Evolutionary conservation across 169 alveolate genomes (phyloP).

Genomic region (Eimeria maxima): DNA sequence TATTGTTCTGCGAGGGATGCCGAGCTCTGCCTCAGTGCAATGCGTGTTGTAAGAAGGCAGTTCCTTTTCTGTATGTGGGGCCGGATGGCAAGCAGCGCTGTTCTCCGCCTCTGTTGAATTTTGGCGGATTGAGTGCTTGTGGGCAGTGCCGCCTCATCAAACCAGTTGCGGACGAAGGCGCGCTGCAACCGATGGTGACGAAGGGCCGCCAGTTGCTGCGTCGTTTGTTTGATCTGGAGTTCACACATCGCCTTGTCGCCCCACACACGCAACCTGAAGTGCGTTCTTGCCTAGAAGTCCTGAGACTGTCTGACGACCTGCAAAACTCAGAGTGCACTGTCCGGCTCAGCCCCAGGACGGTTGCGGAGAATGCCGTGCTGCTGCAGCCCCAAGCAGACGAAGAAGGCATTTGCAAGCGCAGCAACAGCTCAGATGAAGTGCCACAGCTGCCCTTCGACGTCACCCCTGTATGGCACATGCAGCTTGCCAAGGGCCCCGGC

Average conservation of each 20-base stretch:
- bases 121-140: slow-evolving; percentile 19
- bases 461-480: slow-evolving; percentile 32
- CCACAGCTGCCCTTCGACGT: not conserved
- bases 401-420: no score
- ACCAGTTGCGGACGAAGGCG: not conserved
- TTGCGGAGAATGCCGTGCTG: no score
- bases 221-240: not conserved
- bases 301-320: no score
- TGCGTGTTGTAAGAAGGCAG: slow-evolving; percentile 31
- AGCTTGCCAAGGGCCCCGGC: not conserved
- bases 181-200: not conserved
- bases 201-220: not conserved
- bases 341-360: no score
- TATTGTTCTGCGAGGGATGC: slow-evolving; percentile 6
- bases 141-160: slow-evolving; percentile 38
- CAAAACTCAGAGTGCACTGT: no score
- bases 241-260: not conserved
- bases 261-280: no score
- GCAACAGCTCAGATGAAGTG: not conserved
- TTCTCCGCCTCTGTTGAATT: not conserved
- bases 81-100: not conserved
- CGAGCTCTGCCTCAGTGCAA: slow-evolving; percentile 25
- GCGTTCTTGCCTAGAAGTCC: no score
- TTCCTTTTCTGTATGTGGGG: not conserved
- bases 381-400: no score